Percentiles rank a stretch among this genome's conserved stretches.
Conservation (phyloP, 305 asterid genomes). For the Rubia balearica region DNA sequence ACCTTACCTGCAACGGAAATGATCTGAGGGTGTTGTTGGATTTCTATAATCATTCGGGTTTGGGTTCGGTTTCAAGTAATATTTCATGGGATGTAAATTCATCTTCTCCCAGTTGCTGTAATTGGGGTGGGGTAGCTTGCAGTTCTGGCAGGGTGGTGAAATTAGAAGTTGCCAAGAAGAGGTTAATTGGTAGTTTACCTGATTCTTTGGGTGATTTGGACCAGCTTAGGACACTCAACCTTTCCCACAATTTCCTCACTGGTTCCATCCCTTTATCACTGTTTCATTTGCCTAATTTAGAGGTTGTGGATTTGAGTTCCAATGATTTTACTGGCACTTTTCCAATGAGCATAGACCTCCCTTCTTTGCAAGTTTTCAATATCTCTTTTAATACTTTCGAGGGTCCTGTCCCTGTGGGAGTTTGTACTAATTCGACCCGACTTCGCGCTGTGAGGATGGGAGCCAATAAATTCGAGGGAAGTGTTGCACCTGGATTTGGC, state of each 20-base stretch:
- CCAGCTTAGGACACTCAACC: slow-evolving; percentile 9
- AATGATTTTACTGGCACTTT: neutral
- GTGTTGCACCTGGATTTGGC: neutral
- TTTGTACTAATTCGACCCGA: neutral
- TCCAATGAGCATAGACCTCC: slow-evolving; percentile 2
- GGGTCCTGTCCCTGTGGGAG: neutral
- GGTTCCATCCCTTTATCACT: slow-evolving; percentile 3
- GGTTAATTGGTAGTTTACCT: neutral
- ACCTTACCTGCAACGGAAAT: neutral
- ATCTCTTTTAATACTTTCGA: neutral
- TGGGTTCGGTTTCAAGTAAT: neutral
- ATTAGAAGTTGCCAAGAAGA: neutral
- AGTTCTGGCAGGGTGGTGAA: slow-evolving; percentile 4
- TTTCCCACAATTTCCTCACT: neutral
- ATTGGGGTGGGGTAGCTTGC: slow-evolving; percentile 1
- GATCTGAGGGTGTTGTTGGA: slow-evolving; percentile 5
- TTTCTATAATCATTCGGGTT: neutral
- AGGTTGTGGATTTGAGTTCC: slow-evolving; percentile 4
- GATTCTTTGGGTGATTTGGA: slow-evolving; percentile 11
- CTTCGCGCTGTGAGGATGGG: neutral
- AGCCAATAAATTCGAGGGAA: neutral
- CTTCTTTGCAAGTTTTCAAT: neutral
- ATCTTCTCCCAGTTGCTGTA: slow-evolving; percentile 9
- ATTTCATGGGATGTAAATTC: neutral
- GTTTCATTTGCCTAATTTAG: slow-evolving; percentile 2